These are phyloP conservation scores for Nicotiana obtusifolia DNA, from an alignment of 257 asterid species.

Conservation along the genomic window DNA sequence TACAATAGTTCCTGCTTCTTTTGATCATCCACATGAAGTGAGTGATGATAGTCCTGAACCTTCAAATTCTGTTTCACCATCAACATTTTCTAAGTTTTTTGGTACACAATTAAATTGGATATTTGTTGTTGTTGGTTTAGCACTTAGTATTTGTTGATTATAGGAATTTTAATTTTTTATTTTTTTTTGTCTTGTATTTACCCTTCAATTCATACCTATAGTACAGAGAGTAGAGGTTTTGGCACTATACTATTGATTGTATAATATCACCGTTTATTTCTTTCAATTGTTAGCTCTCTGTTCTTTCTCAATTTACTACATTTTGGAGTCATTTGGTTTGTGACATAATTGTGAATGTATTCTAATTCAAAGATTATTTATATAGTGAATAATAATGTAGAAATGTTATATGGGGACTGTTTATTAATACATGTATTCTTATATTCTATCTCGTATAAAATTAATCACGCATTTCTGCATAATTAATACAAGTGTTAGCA, in stretches of 20 bases:
- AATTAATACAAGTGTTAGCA: background rate
- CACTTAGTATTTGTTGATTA: conserved; percentile 14
- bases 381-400: background rate
- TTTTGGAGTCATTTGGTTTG: background rate
- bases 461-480: fast-evolving
- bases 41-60: conserved; percentile 33
- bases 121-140: conserved; percentile 23
- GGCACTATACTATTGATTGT: background rate
- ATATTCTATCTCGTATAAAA: too few relatives aligned
- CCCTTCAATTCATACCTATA: background rate
- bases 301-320: background rate
- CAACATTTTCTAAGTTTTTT: conserved; percentile 12
- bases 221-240: background rate
- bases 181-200: background rate
- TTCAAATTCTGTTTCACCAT: conserved; percentile 36
- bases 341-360: background rate
- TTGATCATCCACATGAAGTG: conserved; percentile 50
- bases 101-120: conserved; percentile 27
- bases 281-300: background rate
- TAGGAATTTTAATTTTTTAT: background rate
- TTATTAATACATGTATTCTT: too few relatives aligned
- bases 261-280: background rate
- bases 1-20: conserved; percentile 66
- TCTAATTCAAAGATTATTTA: background rate
- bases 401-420: too few relatives aligned